Percentiles rank a stretch among this genome's conserved stretches.
phyloP scores from a whole-genome alignment of 2,329 filamentous ascomycete species.

The Alternaria viburni region DNA sequence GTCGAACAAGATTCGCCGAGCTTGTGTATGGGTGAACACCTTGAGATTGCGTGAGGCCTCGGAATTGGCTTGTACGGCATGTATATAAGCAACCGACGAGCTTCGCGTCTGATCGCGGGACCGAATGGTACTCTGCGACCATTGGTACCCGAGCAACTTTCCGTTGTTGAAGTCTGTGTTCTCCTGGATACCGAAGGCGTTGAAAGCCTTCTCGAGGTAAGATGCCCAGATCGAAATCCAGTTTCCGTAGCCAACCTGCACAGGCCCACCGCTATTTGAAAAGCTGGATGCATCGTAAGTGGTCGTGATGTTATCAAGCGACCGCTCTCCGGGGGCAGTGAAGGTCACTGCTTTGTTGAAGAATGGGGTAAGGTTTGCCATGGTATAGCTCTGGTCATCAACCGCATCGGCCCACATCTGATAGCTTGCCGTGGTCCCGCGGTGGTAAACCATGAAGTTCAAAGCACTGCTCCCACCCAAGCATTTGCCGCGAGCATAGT shows the following conservation, averaged over 20 bases:
- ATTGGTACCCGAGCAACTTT: neutral
- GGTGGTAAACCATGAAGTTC: slow-evolving; percentile 37
- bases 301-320: neutral
- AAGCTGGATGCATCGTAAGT: neutral
- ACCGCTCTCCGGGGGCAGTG: slow-evolving; percentile 26
- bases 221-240: neutral
- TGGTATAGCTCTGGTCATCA: slow-evolving; percentile 39
- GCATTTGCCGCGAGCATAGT: slow-evolving; percentile 43
- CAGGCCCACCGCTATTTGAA: neutral
- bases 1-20: neutral
- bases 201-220: neutral
- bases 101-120: neutral
- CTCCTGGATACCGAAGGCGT: neutral
- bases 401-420: slow-evolving; percentile 41
- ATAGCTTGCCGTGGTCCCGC: slow-evolving; percentile 27
- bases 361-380: slow-evolving; percentile 33
- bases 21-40: neutral
- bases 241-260: neutral
- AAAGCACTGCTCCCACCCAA: slow-evolving; percentile 38
- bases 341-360: slow-evolving; percentile 39
- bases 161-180: neutral
- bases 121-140: neutral
- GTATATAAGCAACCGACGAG: neutral
- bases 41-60: neutral
- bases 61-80: neutral